Evolutionary conservation across 352 stramenopile species (phyloP), one percentile per base, ranked within the genome.

Genomic region (Blastocystis sp.): DNA sequence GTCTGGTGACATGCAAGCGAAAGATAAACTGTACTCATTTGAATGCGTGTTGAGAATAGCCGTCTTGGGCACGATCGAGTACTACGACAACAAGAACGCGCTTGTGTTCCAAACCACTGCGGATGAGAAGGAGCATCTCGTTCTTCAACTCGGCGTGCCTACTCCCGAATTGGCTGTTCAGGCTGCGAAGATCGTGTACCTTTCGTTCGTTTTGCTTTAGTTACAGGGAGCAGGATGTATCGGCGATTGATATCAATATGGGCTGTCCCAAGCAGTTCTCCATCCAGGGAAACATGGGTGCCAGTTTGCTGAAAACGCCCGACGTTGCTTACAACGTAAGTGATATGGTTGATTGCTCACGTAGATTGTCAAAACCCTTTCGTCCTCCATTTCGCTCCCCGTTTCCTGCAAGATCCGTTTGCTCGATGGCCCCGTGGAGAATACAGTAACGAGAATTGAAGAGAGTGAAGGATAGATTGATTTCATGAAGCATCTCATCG

Each of bases 211-310:
- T 28, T 52, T 59, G 41, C 62, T 69, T 76, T 1, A 76, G 11
- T 28, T 0, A 34, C 62, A 88, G 78, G n/a, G 80, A 91, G 56
- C 89, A 93, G 1, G 94, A 97, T 87, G 94, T 97, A 10, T 92
- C 92, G 5, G 92, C 93, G n/a, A 91, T 97, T 43, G 94, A 97
- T 88, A 92, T 97, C 88, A 97, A 97, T 89, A 97, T 97, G 94
- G 94, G 94, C 76, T 97, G 94, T 80, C 94, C 94, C 9, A 97
- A 97, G 90, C 92, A 95, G 86, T 97, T 97, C 76, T 96, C 93
- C 19, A 88, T 96, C 40, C 92, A 95, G 76, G 94, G 94, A 67
- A 93, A 93, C 43, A 97, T 97, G 94, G 94, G 94, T 41, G 93
- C 93, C 19, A 93, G 94, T 23, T 90, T 97, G 40, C 90, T 97